A percentile compares a stretch with the other conserved stretches of the same genome.
Evolutionary conservation across 179 eudicot genomes (phyloP).

Genomic region (Patellifolia procumbens): DNA sequence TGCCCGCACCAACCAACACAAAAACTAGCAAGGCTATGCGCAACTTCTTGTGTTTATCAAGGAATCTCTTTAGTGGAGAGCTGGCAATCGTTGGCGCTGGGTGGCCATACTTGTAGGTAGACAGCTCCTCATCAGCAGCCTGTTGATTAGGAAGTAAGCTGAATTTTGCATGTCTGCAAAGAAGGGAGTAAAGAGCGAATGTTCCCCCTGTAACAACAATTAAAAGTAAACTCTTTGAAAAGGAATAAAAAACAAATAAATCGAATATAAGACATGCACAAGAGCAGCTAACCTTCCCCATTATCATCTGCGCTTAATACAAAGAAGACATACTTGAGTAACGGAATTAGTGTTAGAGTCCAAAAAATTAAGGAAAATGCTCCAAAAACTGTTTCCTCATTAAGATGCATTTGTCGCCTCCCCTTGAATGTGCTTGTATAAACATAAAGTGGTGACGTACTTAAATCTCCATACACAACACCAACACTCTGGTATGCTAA

Average conservation of each 20-base stretch:
- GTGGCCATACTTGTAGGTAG: conserved; percentile 74
- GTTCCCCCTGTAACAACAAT: conserved; percentile 69
- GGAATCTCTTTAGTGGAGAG: conserved; percentile 66
- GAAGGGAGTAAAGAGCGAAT: conserved; percentile 90
- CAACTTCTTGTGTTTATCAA: conserved; percentile 77
- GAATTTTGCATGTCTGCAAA: conserved; percentile 90
- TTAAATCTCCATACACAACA: conserved; percentile 78
- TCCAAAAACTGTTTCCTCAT: conserved; percentile 64
- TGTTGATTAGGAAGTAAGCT: conserved; percentile 98
- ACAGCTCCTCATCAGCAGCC: conserved; percentile 95
- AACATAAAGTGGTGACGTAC: conserved; percentile 89
- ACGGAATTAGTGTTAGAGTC: conserved; percentile 79
- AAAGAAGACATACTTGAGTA: conserved; percentile 74
- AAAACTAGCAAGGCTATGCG: conserved; percentile 66
- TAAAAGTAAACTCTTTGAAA: conserved; percentile 16
- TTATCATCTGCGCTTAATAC: conserved; percentile 81
- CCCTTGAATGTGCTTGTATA: conserved; percentile 64
- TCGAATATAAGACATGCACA: conserved; percentile 3
- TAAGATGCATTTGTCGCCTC: conserved; percentile 49
- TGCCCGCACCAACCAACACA: conserved; percentile 82
- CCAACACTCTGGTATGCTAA: conserved; percentile 88
- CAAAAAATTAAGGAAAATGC: conserved; percentile 80
- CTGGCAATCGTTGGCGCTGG: conserved; percentile 38
- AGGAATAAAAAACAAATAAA: not conserved
- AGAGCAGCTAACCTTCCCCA: conserved; percentile 72